Evolutionary conservation across 805 yeast species (phyloP).

Genomic region (Candida sonorensis): DNA sequence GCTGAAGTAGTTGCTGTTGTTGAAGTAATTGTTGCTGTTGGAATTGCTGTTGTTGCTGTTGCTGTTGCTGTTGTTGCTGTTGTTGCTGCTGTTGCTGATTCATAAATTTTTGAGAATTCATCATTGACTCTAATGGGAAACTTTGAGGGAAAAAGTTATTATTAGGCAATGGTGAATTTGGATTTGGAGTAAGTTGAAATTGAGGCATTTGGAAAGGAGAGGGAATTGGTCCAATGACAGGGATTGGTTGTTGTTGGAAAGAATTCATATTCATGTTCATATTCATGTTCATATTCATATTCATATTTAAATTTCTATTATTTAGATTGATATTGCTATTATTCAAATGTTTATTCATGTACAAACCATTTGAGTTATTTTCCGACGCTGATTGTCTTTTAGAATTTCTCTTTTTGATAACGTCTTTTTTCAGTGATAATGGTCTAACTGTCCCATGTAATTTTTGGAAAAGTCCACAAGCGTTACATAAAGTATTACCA

Average conservation of each 20-base stretch:
- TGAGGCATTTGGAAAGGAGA: conserved; percentile 7
- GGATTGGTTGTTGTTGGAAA: too few species aligned
- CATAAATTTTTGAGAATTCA: conserved; percentile 4
- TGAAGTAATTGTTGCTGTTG: conserved; percentile 1
- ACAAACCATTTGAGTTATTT: conserved; percentile 2
- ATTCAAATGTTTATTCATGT: conserved; percentile 3
- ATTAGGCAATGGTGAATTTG: conserved; percentile 4
- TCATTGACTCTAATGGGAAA: conserved; percentile 7
- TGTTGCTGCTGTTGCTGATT: conserved; percentile 1
- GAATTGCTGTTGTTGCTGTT: not conserved
- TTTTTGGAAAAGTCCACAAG: conserved; percentile 56
- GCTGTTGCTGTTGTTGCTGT: conserved; percentile 2
- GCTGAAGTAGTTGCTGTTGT: not conserved
- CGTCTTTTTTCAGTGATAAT: conserved; percentile 48
- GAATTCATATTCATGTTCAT: too few species aligned
- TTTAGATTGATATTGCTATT: conserved; percentile 1
- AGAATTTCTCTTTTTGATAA: conserved; percentile 50
- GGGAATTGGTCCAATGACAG: conserved; percentile 2
- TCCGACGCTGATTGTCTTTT: conserved; percentile 27
- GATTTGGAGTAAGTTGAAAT: conserved; percentile 2
- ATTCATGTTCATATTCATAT: too few species aligned
- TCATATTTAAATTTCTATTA: too few species aligned
- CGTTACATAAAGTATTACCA: conserved; percentile 58
- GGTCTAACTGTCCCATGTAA: conserved; percentile 60
- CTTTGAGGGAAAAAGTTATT: conserved; percentile 11